phyloP scores from a whole-genome alignment of 2,329 filamentous ascomycete species.

The Biscogniauxia mediterranea region DNA sequence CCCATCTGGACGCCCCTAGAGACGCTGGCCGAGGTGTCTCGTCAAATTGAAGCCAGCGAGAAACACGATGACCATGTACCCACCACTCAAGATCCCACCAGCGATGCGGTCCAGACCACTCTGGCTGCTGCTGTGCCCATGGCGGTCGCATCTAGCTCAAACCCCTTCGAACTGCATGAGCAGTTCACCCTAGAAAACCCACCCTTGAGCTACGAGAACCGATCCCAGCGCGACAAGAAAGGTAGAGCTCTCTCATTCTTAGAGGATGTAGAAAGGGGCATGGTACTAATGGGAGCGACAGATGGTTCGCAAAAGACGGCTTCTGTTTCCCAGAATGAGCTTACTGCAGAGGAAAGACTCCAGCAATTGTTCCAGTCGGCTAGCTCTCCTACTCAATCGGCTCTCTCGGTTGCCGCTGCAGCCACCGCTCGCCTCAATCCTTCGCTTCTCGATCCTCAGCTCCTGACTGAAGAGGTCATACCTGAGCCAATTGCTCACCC shows the following conservation, averaged over 20 bases:
- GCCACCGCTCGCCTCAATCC: slow-evolving; percentile 55
- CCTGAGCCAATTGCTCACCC: slow-evolving; percentile 18
- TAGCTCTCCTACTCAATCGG: slow-evolving; percentile 43
- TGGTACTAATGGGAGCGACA: slow-evolving; percentile 13
- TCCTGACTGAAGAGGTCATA: slow-evolving; percentile 28
- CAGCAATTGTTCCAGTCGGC: slow-evolving; percentile 43
- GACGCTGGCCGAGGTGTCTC: slow-evolving; percentile 83
- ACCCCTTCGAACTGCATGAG: slow-evolving; percentile 53
- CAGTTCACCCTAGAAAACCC: slow-evolving; percentile 59
- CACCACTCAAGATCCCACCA: slow-evolving; percentile 18
- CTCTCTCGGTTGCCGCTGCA: slow-evolving; percentile 55
- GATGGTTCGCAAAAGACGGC: slow-evolving; percentile 15
- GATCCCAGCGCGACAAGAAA: slow-evolving; percentile 35
- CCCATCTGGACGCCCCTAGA: slow-evolving; percentile 78
- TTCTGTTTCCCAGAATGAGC: slow-evolving; percentile 28
- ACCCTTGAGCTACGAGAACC: slow-evolving; percentile 47
- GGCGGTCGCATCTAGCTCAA: slow-evolving; percentile 11
- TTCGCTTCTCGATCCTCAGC: slow-evolving; percentile 53
- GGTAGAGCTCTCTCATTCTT: slow-evolving; percentile 27
- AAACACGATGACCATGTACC: slow-evolving; percentile 51
- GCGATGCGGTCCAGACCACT: slow-evolving; percentile 24
- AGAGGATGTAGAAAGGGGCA: slow-evolving; percentile 8
- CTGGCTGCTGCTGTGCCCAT: slow-evolving; percentile 20
- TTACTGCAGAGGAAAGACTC: slow-evolving; percentile 50
- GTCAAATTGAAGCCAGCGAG: slow-evolving; percentile 68